Base-by-base conservation (phyloP, 345 rosid species). In the Pugionium cornutum region DNA sequence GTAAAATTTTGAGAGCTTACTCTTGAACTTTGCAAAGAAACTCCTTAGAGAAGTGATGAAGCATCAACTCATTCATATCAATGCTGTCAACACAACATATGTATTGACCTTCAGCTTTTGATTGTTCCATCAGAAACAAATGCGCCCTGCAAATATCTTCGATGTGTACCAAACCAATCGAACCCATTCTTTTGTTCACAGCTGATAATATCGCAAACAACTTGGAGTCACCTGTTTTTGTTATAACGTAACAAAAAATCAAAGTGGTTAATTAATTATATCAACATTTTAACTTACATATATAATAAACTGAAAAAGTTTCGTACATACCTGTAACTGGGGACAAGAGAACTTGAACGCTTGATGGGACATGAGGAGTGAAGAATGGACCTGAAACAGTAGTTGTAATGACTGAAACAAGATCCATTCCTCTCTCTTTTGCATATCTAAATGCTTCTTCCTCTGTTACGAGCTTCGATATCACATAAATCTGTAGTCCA, bases 351-450 rank as follows among this genome's bases (percentile, higher is more conserved):
- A 87, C 85, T 53, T 73, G 95, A 68, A 87, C 66, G 67, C 96
- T 86, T 62, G 97, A 80, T 34, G 97, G 98, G 65, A 86, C 76
- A 39, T 5, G 56, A 18, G 83, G 54, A 45, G 91, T 83, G 43
- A 87, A 79, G 64, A 86, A 87, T 31, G 91, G 84, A 49, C 97
- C 96, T 0, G 83, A 91, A 45, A 89, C 84, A 5, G 95, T 92
- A 9, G 91, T 62, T 52, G 94, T 76, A 59, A 87, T 78, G 31
- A 82, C 83, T 5, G 98, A 86, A 56, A 89, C 82, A 58, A 92
- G 80, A 66, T 82, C 83, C 32, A 92, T 70, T 11, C 79, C 83
- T 25, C 64, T 89, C 52, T 79, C 84, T 0, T 66, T 76, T 8
- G 91, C 91, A 76, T 75, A 87, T 52, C 67, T 66, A 66, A 87